Evolutionary conservation across 495 filamentous ascomycete genomes (phyloP), one percentile per base, ranked within the genome.

Genomic region (Trichoderma parareesei): DNA sequence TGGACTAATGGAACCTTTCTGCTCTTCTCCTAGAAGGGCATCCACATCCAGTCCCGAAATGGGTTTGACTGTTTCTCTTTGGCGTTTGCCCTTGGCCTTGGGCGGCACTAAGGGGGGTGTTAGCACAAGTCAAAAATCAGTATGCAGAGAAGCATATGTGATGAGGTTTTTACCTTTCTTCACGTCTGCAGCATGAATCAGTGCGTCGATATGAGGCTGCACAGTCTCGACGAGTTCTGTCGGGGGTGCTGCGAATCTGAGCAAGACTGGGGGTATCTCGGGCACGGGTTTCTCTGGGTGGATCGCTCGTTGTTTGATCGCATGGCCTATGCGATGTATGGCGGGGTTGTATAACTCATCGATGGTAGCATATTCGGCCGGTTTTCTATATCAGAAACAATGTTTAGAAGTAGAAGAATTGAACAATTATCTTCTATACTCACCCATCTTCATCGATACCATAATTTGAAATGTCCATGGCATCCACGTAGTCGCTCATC

Each of bases 41-140:
- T 91, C 88, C 63, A 97, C 83, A 69, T 99, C 88, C 18, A 99
- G 87, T 18, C 92, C 93, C 0, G 95, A 99, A 40, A 96, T 86
- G 0, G 95, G 95, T 65, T 91, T 92, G 66, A 88, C 84, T 10
- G 84, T 84, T 27, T 86, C 88, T 40, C 81, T 79, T 66, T 86
- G 83, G 69, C 87, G 89, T 46, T 83, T 85, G 60, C 89, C 87
- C 72, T 90, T 88, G n/a, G 84, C 82, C 71, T 93, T 96, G 3
- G 89, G 90, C 7, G 92, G 90, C 7, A 97, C 93, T 90, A 68
- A n/a, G 38, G n/a, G 27, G 9, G 16, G 44, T 20, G 68, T 80
- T 67, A 80, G 74, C 46, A 27, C 27, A 66, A 14, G 16, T 9
- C 10, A 16, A 62, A 44, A 10, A 1, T n/a, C 48, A 27, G 33